Conservation (phyloP, 176 grass and related monocot species). For the Avena atlantica region DNA sequence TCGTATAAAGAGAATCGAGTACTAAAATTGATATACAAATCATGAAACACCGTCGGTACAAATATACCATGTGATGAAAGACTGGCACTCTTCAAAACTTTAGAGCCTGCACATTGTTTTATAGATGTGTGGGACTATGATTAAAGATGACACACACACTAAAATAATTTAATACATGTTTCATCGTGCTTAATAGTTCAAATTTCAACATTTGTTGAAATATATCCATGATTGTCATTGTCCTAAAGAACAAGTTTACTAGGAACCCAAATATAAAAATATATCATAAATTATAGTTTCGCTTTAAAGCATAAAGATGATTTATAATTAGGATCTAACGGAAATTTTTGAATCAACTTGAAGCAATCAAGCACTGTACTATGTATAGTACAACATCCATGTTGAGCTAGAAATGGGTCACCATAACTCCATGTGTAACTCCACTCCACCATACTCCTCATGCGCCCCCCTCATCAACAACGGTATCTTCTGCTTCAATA, state of each 20-base stretch:
- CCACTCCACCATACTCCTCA: not conserved
- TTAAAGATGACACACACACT: no score
- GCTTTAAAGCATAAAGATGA: not conserved
- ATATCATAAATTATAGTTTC: not conserved
- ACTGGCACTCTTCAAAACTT: not conserved
- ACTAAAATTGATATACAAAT: not conserved
- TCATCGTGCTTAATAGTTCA: not conserved
- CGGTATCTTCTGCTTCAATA: not conserved
- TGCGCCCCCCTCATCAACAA: no score
- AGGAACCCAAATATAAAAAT: no score
- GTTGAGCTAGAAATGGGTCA: no score
- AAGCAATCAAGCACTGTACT: not conserved
- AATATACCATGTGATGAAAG: not conserved
- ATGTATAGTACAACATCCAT: no score
- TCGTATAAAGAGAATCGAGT: not conserved
- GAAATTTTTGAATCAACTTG: not conserved
- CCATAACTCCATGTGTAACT: not conserved
- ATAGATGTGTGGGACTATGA: no score
- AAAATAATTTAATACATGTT: not conserved
- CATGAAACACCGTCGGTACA: not conserved
- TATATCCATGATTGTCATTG: not conserved
- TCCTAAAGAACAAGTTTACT: not conserved
- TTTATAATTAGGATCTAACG: not conserved
- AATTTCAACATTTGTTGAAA: not conserved
- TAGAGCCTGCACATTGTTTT: no score